phyloP scores from a whole-genome alignment of 2,329 filamentous ascomycete species.

The Phaeophleospora eucalypticola region DNA sequence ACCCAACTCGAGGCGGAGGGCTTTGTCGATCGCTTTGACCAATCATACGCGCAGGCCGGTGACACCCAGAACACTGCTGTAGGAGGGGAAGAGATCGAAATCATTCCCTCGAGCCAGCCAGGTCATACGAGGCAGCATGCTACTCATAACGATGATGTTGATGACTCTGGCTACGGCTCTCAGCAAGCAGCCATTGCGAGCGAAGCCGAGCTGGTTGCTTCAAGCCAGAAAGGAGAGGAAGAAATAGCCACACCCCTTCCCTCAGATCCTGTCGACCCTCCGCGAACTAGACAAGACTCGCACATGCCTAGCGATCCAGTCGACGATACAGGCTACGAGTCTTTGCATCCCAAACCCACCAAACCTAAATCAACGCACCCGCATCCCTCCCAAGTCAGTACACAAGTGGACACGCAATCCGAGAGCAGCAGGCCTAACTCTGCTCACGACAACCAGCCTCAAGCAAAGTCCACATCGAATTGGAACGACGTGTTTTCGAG shows the following conservation, averaged over 20 bases:
- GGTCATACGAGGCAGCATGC: conserved; percentile 1
- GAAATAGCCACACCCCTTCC: too few relatives aligned
- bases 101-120: conserved; percentile 8
- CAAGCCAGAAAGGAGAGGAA: too few relatives aligned
- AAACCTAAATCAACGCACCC: not conserved
- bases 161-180: conserved; percentile 5
- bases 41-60: not conserved
- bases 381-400: conserved; percentile 12
- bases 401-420: conserved; percentile 7
- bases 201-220: too few relatives aligned
- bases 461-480: not conserved
- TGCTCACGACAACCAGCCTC: not conserved
- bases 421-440: conserved; percentile 4
- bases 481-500: conserved; percentile 9
- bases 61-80: not conserved
- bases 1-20: conserved; percentile 13
- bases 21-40: not conserved
- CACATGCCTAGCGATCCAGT: not conserved
- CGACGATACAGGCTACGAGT: conserved; percentile 5
- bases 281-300: too few relatives aligned
- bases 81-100: not conserved
- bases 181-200: too few relatives aligned
- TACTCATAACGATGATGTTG: not conserved
- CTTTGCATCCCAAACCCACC: not conserved
- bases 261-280: too few relatives aligned